Conservation (phyloP, 2,329 filamentous ascomycete genomes). For the Venturia effusa region DNA sequence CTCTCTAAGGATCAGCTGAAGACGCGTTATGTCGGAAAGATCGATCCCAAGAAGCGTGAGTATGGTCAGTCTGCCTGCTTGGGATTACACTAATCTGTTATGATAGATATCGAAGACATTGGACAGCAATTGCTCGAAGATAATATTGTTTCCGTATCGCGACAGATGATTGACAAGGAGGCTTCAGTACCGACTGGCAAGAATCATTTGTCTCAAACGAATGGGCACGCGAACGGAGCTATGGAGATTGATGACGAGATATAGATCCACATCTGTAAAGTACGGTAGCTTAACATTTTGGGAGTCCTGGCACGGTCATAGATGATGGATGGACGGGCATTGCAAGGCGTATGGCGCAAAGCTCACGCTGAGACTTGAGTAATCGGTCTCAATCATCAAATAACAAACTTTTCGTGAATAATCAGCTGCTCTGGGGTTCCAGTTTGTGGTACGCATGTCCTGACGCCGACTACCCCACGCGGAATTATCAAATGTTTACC, state of each 20-base stretch:
- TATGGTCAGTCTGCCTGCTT: slow-evolving; percentile 13
- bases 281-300: neutral
- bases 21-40: slow-evolving; percentile 96
- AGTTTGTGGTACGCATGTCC: neutral
- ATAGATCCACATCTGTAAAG: neutral
- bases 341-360: neutral
- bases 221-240: slow-evolving; percentile 44
- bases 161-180: slow-evolving; percentile 99
- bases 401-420: neutral
- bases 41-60: slow-evolving; percentile 93
- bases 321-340: neutral
- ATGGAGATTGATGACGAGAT: slow-evolving; percentile 59
- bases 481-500: too few relatives aligned
- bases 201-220: slow-evolving; percentile 42
- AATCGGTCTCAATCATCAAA: neutral
- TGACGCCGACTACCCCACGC: too few relatives aligned
- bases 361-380: neutral
- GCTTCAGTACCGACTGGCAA: slow-evolving; percentile 63
- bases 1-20: slow-evolving; percentile 95
- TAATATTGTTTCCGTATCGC: slow-evolving; percentile 96
- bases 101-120: slow-evolving; percentile 74
- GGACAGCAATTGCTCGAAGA: slow-evolving; percentile 96
- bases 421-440: too few relatives aligned
- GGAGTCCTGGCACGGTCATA: neutral
- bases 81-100: slow-evolving; percentile 16